Percentiles rank a stretch among this genome's conserved stretches.
These are phyloP conservation scores for Mercurialis annua DNA, from an alignment of 345 rosid species.

Conservation along the genomic window DNA sequence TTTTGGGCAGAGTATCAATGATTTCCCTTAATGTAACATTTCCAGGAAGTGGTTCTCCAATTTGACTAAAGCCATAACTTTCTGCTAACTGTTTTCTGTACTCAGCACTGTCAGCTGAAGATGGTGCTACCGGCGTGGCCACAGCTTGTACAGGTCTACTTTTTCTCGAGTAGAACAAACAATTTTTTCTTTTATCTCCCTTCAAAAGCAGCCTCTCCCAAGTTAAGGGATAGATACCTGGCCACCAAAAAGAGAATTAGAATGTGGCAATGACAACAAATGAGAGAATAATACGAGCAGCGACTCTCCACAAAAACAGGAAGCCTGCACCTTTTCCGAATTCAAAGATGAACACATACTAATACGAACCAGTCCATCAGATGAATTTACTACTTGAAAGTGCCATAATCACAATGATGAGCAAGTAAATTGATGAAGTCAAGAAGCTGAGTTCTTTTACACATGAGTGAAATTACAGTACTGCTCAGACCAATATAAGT, in stretches of 20 bases:
- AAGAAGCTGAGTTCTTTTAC: not conserved
- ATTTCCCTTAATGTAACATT: conserved; percentile 70
- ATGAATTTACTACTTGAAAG: not conserved
- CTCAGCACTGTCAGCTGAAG: conserved; percentile 52
- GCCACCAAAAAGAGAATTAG: conserved; percentile 24
- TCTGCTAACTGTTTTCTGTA: conserved; percentile 65
- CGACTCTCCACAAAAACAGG: not conserved
- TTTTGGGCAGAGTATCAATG: conserved; percentile 72
- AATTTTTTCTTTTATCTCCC: conserved; percentile 31
- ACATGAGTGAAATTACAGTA: not conserved
- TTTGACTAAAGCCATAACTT: conserved; percentile 74
- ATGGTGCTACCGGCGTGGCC: conserved; percentile 58
- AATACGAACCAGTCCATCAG: not conserved
- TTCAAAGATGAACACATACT: not conserved
- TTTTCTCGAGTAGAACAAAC: conserved; percentile 32
- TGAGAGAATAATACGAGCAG: conserved; percentile 3
- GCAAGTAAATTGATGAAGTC: not conserved
- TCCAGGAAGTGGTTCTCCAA: conserved; percentile 85
- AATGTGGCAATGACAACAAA: conserved; percentile 4
- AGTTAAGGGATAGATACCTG: conserved; percentile 49
- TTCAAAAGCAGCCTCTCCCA: conserved; percentile 40
- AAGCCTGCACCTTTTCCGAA: not conserved
- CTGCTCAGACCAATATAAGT: not conserved
- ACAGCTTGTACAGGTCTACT: conserved; percentile 50
- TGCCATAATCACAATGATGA: not conserved